Conservation (phyloP, 352 stramenopile genomes). For the Globisporangium takayamanum region DNA sequence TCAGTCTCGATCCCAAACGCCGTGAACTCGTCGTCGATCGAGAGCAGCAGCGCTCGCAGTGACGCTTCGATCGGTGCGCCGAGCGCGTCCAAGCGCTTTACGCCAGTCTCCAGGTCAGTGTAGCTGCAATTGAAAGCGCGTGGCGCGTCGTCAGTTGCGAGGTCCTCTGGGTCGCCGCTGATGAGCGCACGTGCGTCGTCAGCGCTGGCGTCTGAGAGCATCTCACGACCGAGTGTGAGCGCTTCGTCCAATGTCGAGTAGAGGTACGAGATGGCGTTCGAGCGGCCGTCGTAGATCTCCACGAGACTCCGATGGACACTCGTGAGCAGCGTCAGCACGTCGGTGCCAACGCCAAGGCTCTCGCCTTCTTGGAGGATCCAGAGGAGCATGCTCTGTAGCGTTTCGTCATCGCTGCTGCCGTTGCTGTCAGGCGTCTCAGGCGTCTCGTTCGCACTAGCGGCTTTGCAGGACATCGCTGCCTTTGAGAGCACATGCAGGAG, state of each 20-base stretch:
- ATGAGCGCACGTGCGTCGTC: slow-evolving; percentile 6
- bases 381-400: slow-evolving; percentile 20
- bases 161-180: slow-evolving; percentile 12
- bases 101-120: slow-evolving; percentile 29
- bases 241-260: slow-evolving; percentile 49
- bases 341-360: slow-evolving; percentile 35
- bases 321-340: slow-evolving; percentile 24
- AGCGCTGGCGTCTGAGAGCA: slow-evolving; percentile 9
- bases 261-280: slow-evolving; percentile 34
- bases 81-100: slow-evolving; percentile 26
- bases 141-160: slow-evolving; percentile 1
- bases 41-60: slow-evolving; percentile 48
- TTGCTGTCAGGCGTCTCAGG: neutral
- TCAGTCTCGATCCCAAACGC: slow-evolving; percentile 71
- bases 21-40: slow-evolving; percentile 54
- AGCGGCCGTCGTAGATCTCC: slow-evolving; percentile 35
- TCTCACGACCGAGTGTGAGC: slow-evolving; percentile 24
- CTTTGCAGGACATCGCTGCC: neutral
- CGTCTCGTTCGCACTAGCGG: neutral
- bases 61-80: slow-evolving; percentile 30
- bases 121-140: slow-evolving; percentile 21
- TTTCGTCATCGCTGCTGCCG: slow-evolving; percentile 1
- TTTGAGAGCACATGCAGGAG: slow-evolving; percentile 27
- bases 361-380: slow-evolving; percentile 42
- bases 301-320: slow-evolving; percentile 22